phyloP scores from a whole-genome alignment of 2,329 filamentous ascomycete genomes.

The Fusarium stilboides region DNA sequence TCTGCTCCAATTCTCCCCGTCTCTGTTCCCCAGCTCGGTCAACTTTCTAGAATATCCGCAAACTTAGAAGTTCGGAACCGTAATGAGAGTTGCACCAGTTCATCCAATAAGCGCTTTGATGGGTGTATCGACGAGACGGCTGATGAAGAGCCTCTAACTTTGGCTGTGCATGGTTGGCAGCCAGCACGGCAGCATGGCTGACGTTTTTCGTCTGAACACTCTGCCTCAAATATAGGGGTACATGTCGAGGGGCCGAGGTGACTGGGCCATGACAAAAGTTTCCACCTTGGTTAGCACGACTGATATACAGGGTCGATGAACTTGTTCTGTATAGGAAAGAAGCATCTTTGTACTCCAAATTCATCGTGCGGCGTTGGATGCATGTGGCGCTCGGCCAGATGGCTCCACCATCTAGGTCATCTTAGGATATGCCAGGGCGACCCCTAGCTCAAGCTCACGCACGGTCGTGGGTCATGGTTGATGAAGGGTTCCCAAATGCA shows the following conservation, averaged over 20 bases:
- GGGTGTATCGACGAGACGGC: constrained; percentile 32
- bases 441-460: constrained; percentile 42
- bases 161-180: constrained; percentile 38
- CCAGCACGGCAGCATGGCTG: constrained; percentile 23
- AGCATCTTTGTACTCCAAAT: constrained; percentile 37
- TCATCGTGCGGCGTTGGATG: constrained; percentile 43
- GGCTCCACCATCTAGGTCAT: constrained; percentile 42
- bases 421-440: constrained; percentile 40
- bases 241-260: constrained; percentile 6
- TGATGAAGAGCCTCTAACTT: constrained; percentile 26
- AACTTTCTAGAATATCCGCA: constrained; percentile 17
- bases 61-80: constrained; percentile 36
- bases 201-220: constrained; percentile 32
- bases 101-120: constrained; percentile 19
- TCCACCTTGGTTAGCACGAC: background rate
- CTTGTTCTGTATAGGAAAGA: constrained; percentile 10
- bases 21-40: constrained; percentile 11
- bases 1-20: constrained; percentile 26
- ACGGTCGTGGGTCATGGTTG: constrained; percentile 40
- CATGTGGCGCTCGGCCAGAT: constrained; percentile 47
- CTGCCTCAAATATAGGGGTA: constrained; percentile 16
- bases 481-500: constrained; percentile 44
- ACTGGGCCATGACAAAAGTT: background rate
- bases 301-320: constrained; percentile 5
- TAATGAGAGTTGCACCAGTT: constrained; percentile 27